phyloP scores from a whole-genome alignment of 805 yeast genomes.

The Ogataea zsoltii region DNA sequence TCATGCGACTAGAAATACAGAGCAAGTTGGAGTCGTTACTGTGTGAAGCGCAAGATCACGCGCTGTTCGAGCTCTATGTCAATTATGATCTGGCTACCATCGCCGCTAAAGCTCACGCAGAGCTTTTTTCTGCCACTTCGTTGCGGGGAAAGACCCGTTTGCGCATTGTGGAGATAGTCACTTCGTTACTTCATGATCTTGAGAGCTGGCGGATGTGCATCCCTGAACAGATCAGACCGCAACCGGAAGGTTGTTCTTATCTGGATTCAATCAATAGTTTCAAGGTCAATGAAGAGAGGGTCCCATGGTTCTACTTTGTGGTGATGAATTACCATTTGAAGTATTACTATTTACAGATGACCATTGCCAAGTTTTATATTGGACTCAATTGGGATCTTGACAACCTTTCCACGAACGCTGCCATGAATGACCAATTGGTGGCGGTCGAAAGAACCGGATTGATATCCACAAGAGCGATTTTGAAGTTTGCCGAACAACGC shows the following conservation, averaged over 20 bases:
- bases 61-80: slow-evolving; percentile 17
- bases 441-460: slow-evolving; percentile 19
- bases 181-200: slow-evolving; percentile 23
- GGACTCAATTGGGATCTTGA: slow-evolving; percentile 14
- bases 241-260: slow-evolving; percentile 7
- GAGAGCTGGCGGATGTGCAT: slow-evolving; percentile 31
- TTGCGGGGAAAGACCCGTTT: slow-evolving; percentile 18
- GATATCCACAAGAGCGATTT: slow-evolving; percentile 29
- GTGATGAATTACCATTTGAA: slow-evolving; percentile 23
- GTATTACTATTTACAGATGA: slow-evolving; percentile 30
- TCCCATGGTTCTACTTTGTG: slow-evolving; percentile 11
- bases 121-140: slow-evolving; percentile 32
- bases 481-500: slow-evolving; percentile 20
- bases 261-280: slow-evolving; percentile 7
- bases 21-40: slow-evolving; percentile 11
- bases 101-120: slow-evolving; percentile 27
- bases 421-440: slow-evolving; percentile 1
- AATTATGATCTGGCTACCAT: slow-evolving; percentile 27
- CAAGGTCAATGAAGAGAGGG: background rate
- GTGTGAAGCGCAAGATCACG: background rate
- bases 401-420: slow-evolving; percentile 3
- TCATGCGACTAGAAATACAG: slow-evolving; percentile 6
- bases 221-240: slow-evolving; percentile 29
- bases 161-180: slow-evolving; percentile 17
- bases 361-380: slow-evolving; percentile 27